Conservation (phyloP, 2,329 filamentous ascomycete species). For the Pezicula rhizophila region DNA sequence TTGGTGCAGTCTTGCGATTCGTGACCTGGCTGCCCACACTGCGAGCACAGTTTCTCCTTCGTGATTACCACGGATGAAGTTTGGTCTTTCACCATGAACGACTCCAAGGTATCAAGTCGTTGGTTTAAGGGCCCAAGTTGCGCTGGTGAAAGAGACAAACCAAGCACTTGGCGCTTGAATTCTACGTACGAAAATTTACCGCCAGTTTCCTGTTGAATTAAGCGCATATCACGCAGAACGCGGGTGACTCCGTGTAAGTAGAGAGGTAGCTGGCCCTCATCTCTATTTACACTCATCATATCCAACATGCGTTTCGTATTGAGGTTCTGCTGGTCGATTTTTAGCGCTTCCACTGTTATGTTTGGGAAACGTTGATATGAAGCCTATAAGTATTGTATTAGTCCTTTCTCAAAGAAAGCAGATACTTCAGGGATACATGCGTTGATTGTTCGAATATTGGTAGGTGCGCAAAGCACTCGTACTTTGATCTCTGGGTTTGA, state of each 20-base stretch:
- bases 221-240: constrained; percentile 45
- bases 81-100: constrained; percentile 45
- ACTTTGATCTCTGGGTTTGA: constrained; percentile 39
- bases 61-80: neutral
- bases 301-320: constrained; percentile 46
- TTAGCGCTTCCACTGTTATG: constrained; percentile 38
- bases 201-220: constrained; percentile 26
- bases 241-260: constrained; percentile 43
- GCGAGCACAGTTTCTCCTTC: neutral
- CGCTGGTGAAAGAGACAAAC: constrained; percentile 33
- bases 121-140: constrained; percentile 52
- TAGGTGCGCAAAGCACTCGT: constrained; percentile 44
- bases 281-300: constrained; percentile 44
- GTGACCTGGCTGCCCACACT: neutral
- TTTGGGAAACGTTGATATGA: constrained; percentile 34
- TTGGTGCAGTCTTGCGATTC: no score
- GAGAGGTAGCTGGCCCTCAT: constrained; percentile 35
- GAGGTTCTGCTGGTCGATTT: constrained; percentile 40
- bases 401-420: neutral
- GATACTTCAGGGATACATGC: constrained; percentile 3
- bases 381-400: constrained; percentile 2
- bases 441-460: constrained; percentile 36
- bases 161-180: constrained; percentile 33
- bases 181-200: constrained; percentile 37
- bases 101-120: constrained; percentile 57